phyloP scores from a whole-genome alignment of 352 stramenopile species.

The Pythium brachiatum region DNA sequence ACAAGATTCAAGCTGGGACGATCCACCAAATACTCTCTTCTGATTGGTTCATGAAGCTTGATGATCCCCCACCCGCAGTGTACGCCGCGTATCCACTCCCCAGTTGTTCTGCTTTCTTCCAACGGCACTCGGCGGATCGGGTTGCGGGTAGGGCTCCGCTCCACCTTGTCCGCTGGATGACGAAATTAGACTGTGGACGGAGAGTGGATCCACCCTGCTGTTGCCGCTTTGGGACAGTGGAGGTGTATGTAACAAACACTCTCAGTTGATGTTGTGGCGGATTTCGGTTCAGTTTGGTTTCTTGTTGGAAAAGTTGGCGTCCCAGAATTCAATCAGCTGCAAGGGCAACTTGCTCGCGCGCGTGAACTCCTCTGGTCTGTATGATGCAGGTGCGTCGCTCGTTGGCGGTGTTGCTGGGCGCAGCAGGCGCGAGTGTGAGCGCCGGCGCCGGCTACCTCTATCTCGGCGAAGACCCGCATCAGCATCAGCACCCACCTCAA shows the following conservation, averaged over 20 bases:
- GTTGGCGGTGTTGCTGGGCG: conserved; percentile 47
- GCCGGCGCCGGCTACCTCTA: conserved; percentile 50
- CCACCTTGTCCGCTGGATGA: not conserved
- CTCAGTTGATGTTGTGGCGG: conserved; percentile 1
- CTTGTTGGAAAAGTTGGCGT: not conserved
- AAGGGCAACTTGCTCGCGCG: conserved; percentile 19
- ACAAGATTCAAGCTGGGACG: conserved; percentile 28
- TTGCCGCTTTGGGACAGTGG: conserved; percentile 13
- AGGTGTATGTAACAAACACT: conserved; percentile 6
- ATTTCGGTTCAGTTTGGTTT: no score
- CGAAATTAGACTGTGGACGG: conserved; percentile 19
- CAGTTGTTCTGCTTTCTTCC: conserved; percentile 4
- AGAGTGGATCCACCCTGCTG: conserved; percentile 1
- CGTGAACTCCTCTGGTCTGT: not conserved
- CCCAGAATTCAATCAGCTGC: conserved; percentile 11
- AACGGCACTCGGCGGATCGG: conserved; percentile 5
- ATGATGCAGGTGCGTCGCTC: conserved; percentile 56
- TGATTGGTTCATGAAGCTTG: conserved; percentile 16
- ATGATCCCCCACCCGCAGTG: conserved; percentile 7
- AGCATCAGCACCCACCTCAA: not conserved
- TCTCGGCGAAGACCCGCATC: conserved; percentile 37
- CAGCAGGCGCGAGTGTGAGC: conserved; percentile 49
- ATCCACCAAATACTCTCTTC: not conserved
- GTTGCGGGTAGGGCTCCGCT: conserved; percentile 5
- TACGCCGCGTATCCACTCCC: conserved; percentile 1